Conservation (phyloP, 2,329 filamentous ascomycete species). For the Ophiostoma novo-ulmi region DNA sequence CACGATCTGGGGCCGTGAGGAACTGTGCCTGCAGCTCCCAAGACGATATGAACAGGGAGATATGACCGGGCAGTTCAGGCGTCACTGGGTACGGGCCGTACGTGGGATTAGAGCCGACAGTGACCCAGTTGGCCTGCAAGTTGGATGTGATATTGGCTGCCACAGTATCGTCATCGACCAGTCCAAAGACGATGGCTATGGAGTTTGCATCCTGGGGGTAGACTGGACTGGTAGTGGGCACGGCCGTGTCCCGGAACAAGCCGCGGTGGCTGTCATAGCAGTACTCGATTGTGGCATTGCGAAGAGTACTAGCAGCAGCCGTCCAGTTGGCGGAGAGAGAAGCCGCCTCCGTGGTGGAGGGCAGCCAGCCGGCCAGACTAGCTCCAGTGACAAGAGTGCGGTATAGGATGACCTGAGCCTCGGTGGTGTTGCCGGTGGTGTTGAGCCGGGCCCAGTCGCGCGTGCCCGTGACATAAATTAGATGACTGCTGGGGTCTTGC, state of each 20-base stretch:
- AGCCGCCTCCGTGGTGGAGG: constrained; percentile 36
- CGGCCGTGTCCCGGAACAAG: constrained; percentile 50
- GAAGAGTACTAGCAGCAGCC: constrained; percentile 39
- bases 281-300: constrained; percentile 42
- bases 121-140: constrained; percentile 47
- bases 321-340: constrained; percentile 47
- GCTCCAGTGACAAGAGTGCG: constrained; percentile 51
- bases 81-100: constrained; percentile 42
- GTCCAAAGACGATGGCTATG: constrained; percentile 47
- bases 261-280: constrained; percentile 47
- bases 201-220: constrained; percentile 58
- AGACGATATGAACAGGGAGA: constrained; percentile 54
- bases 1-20: constrained; percentile 43
- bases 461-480: constrained; percentile 46
- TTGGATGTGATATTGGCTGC: constrained; percentile 39
- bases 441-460: constrained; percentile 49
- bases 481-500: constrained; percentile 32
- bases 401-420: constrained; percentile 51
- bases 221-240: constrained; percentile 41
- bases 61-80: constrained; percentile 53
- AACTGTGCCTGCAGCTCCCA: constrained; percentile 57
- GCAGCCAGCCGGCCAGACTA: constrained; percentile 44
- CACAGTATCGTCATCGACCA: constrained; percentile 33
- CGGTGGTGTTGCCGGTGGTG: constrained; percentile 46
- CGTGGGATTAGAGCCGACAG: background rate